These are phyloP conservation scores for Pyrenophora tritici-repentis DNA, from an alignment of 2,329 filamentous ascomycete genomes.

Conservation along the genomic window DNA sequence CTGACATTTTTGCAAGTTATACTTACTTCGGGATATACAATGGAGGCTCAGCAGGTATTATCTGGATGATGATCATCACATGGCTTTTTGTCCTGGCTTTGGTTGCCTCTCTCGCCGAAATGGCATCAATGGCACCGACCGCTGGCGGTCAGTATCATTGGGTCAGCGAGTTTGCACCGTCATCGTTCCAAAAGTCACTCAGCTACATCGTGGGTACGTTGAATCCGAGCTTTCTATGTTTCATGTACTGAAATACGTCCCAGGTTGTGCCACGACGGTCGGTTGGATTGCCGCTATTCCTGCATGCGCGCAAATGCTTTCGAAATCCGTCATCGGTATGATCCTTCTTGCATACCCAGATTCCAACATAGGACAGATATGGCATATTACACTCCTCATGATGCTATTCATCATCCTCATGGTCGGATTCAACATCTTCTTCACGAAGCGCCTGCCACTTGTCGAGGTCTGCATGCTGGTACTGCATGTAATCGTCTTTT, in stretches of 20 bases:
- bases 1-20: slow-evolving; percentile 7
- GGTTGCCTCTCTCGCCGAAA: slow-evolving; percentile 19
- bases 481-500: slow-evolving; percentile 56
- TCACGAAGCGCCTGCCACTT: slow-evolving; percentile 49
- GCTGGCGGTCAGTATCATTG: slow-evolving; percentile 12
- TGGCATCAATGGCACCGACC: slow-evolving; percentile 12
- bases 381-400: slow-evolving; percentile 45
- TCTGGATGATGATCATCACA: slow-evolving; percentile 33
- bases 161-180: slow-evolving; percentile 9
- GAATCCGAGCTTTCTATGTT: neutral
- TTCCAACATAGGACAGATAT: slow-evolving; percentile 45
- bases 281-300: slow-evolving; percentile 37
- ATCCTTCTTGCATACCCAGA: slow-evolving; percentile 49
- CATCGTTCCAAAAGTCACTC: slow-evolving; percentile 5
- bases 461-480: slow-evolving; percentile 53
- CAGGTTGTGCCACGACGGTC: slow-evolving; percentile 24
- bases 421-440: slow-evolving; percentile 49
- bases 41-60: slow-evolving; percentile 34
- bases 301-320: slow-evolving; percentile 30
- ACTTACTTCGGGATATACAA: slow-evolving; percentile 24
- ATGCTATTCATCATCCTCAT: slow-evolving; percentile 42
- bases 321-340: slow-evolving; percentile 24
- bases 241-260: neutral
- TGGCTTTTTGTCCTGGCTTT: slow-evolving; percentile 30
- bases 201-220: slow-evolving; percentile 11